Base-by-base conservation (phyloP, 306 rosid species). In the Gastrolobium villosum region DNA sequence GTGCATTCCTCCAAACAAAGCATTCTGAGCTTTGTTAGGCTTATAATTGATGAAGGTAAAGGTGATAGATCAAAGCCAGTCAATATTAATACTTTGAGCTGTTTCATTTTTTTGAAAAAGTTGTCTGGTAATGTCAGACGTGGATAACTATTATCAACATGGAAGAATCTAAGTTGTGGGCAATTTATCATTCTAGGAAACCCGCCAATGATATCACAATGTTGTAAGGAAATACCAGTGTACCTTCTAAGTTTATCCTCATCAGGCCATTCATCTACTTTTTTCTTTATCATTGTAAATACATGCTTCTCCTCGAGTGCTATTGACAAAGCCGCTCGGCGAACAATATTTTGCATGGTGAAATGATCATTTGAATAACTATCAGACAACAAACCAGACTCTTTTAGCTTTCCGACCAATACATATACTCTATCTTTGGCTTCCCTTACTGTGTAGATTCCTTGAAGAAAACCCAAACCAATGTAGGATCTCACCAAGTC, bases 1-100 rank as follows among this genome's bases (percentile, higher is more conserved):
- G 0, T 48, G 39, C 85, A 87, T 0, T 0, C 1, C 72, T 76
- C 84, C 45, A 89, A 45, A 65, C 81, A 83, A 74, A 89, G 75
- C 30, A 55, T 62, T 70, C 70, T 44, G 20, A 82, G 82, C 5
- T 70, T 6, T 4, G 0, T 35, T n/a, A 82, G 61, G 82, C 6
- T 71, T 50, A 0, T 8, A 49, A 82, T 48, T 30, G 85, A 75
- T 1, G 15, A 13, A 8, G 41, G 30, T 0, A 26, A 36, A 3
- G 28, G 41, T 35, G 59, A 62, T 31, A 67, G 32, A 41, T 32
- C 4, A 40, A 68, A 30, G 11, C 76, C 81, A 6, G 10, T 20
- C 60, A 76, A 15, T 48, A 57, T n/a, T 65, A 82, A 50, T 30
- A 76, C 85, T 61, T 36, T 31, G 0, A 82, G 72, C 61, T 53